phyloP scores from a whole-genome alignment of 192 early-diverging fungal species.

The Entophlyctis luteolus region DNA sequence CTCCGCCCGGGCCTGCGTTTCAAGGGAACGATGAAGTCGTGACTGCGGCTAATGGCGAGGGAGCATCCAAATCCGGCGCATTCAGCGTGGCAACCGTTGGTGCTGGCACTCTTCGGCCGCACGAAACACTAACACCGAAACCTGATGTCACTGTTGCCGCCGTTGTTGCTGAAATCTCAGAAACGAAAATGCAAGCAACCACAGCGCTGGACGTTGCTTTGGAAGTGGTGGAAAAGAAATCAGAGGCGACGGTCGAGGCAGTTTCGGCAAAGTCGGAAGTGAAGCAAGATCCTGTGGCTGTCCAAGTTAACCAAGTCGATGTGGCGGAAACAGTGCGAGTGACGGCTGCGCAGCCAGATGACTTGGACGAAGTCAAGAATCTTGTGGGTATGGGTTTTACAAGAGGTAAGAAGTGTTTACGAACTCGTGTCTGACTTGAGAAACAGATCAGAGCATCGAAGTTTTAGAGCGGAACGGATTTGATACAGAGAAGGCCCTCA shows the following conservation, averaged over 20 bases:
- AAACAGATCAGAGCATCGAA: constrained; percentile 30
- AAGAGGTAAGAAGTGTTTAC: constrained; percentile 27
- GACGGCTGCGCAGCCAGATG: constrained; percentile 1
- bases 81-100: too few species aligned
- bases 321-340: too few species aligned
- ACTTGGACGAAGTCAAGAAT: constrained; percentile 38
- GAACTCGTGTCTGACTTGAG: constrained; percentile 1
- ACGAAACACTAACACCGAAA: too few species aligned
- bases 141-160: background rate
- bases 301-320: too few species aligned
- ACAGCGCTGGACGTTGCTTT: constrained; percentile 12
- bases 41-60: background rate
- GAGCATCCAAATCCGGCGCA: too few species aligned
- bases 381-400: constrained; percentile 40
- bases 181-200: background rate
- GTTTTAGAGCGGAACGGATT: constrained; percentile 40
- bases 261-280: too few species aligned
- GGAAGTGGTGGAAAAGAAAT: too few species aligned
- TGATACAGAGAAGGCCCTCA: constrained; percentile 35
- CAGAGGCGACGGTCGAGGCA: too few species aligned
- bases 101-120: too few species aligned
- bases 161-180: background rate
- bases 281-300: too few species aligned
- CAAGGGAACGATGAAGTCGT: background rate
- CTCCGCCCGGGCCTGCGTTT: background rate